These are phyloP conservation scores for Solanum piurae DNA, from an alignment of 257 asterid genomes.

Conservation along the genomic window DNA sequence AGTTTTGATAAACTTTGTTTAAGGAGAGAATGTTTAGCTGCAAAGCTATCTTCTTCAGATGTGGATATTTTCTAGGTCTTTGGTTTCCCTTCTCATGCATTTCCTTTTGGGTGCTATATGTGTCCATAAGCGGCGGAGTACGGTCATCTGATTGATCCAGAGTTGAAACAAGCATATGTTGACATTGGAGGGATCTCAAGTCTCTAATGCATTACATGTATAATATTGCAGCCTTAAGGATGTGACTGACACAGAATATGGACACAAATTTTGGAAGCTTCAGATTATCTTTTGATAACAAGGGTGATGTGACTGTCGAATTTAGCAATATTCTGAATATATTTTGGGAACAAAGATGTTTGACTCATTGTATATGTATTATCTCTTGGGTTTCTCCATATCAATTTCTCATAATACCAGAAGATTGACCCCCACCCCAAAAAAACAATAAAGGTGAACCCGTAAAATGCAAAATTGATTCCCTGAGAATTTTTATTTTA, in stretches of 20 bases:
- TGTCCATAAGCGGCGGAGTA: background rate
- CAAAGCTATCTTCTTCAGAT: background rate
- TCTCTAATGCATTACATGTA: background rate
- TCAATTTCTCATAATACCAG: background rate
- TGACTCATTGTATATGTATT: background rate
- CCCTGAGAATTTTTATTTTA: background rate
- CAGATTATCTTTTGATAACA: background rate
- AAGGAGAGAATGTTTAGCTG: background rate
- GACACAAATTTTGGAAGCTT: background rate
- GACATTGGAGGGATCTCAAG: background rate
- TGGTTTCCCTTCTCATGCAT: background rate
- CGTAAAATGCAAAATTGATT: background rate
- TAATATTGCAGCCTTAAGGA: background rate
- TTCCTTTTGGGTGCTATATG: background rate
- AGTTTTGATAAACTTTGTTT: background rate
- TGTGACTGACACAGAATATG: background rate
- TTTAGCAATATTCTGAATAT: background rate
- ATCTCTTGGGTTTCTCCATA: background rate
- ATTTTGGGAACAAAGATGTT: background rate
- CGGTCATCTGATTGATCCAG: background rate
- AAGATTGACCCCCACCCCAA: background rate
- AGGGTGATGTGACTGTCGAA: background rate
- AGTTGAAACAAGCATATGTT: background rate
- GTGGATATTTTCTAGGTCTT: background rate
- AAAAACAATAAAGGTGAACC: background rate